These are phyloP conservation scores for Venturia asperata DNA, from an alignment of 2,329 filamentous ascomycete genomes.

Conservation along the genomic window DNA sequence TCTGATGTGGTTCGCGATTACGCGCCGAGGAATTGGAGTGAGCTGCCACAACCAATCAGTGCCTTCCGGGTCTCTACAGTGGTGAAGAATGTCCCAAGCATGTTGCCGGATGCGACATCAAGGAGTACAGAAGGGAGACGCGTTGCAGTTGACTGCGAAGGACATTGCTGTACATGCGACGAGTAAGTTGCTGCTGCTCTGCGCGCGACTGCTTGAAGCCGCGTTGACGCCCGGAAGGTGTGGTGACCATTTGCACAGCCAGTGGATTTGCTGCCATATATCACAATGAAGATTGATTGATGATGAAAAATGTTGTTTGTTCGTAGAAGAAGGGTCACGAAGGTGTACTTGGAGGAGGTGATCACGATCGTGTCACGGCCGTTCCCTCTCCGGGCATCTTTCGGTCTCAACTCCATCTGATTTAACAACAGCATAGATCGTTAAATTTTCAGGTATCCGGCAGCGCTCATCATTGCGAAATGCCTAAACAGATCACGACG, in stretches of 20 bases:
- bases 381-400: neutral
- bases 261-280: neutral
- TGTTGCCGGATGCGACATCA: neutral
- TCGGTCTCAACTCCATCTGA: no score
- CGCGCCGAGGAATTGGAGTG: slow-evolving; percentile 30
- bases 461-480: no score
- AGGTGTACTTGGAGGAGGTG: neutral
- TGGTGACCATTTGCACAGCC: neutral
- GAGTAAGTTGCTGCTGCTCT: neutral
- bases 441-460: no score
- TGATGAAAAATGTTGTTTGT: neutral
- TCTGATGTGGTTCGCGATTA: slow-evolving; percentile 31
- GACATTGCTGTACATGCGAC: neutral
- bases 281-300: neutral
- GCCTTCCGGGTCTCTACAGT: slow-evolving; percentile 23
- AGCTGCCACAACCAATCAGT: slow-evolving; percentile 34
- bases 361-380: neutral
- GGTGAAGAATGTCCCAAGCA: neutral
- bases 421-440: no score
- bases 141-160: neutral
- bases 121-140: neutral
- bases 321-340: neutral
- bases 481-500: no score
- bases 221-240: neutral
- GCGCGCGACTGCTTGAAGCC: neutral